phyloP scores from a whole-genome alignment of 148 eudicot genomes.

The Mesembryanthemum crystallinum region DNA sequence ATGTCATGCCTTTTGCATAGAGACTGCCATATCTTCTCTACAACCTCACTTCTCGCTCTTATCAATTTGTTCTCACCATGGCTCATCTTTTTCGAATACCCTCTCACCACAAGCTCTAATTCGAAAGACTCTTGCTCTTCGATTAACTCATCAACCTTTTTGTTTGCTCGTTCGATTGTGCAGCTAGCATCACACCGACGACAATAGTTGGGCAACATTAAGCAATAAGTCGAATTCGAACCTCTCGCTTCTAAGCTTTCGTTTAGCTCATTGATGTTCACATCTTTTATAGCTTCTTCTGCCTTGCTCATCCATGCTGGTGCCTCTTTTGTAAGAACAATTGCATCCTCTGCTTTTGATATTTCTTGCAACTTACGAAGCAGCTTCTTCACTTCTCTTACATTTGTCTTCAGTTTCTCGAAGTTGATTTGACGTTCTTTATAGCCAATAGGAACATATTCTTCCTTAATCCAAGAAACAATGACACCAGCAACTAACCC shows the following conservation, averaged over 20 bases:
- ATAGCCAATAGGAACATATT: neutral
- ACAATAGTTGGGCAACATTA: constrained; percentile 3
- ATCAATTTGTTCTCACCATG: neutral
- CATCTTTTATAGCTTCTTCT: neutral
- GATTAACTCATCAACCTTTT: neutral
- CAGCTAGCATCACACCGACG: neutral
- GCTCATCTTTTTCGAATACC: neutral
- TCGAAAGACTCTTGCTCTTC: neutral
- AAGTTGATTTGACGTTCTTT: neutral
- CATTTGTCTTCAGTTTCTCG: neutral
- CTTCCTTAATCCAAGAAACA: neutral
- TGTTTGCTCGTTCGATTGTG: neutral
- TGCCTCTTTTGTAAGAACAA: neutral
- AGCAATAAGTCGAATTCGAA: neutral
- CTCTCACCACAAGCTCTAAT: neutral
- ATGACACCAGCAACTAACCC: neutral
- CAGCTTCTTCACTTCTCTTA: neutral
- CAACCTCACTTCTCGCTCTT: neutral
- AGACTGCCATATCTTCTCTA: neutral
- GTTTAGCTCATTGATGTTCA: neutral
- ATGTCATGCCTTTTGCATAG: neutral
- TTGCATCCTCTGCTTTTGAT: neutral
- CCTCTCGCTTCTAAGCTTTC: neutral
- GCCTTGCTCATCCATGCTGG: neutral
- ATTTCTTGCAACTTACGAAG: neutral